phyloP scores from a whole-genome alignment of 2,329 filamentous ascomycete species.

The Westerdykella sp. region DNA sequence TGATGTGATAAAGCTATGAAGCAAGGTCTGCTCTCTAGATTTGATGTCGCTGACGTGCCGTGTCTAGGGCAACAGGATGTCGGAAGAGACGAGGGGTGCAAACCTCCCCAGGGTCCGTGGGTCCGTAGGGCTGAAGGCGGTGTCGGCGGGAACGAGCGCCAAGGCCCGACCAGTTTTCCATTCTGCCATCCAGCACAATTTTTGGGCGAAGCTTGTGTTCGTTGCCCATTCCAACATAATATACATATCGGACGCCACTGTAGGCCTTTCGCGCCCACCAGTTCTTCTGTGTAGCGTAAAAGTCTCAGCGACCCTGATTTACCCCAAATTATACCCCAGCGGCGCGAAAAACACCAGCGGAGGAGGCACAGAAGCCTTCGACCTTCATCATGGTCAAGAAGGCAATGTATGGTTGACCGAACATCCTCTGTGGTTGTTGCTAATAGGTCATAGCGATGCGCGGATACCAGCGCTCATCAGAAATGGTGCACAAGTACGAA shows the following conservation, averaged over 20 bases:
- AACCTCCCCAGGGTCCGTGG: too few species aligned
- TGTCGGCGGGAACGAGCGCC: neutral
- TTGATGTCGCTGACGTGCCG: too few species aligned
- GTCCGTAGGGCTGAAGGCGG: slow-evolving; percentile 1
- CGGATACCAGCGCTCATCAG: slow-evolving; percentile 38
- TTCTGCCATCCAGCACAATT: slow-evolving; percentile 1
- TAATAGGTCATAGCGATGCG: slow-evolving; percentile 26
- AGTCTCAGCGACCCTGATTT: neutral
- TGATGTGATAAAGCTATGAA: too few species aligned
- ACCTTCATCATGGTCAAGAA: slow-evolving; percentile 35
- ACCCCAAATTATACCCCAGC: too few species aligned
- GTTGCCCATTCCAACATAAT: neutral
- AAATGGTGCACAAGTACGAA: slow-evolving; percentile 31
- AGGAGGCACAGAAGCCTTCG: slow-evolving; percentile 29
- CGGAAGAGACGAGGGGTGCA: too few species aligned
- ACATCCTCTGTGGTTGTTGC: slow-evolving; percentile 1
- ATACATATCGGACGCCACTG: neutral
- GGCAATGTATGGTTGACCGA: slow-evolving; percentile 26
- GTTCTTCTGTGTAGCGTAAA: neutral
- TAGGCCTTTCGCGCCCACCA: neutral
- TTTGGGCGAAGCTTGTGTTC: neutral
- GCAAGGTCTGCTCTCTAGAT: too few species aligned
- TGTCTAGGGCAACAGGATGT: too few species aligned
- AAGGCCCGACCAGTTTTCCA: neutral
- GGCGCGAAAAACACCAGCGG: slow-evolving; percentile 1